Evolutionary conservation across 2,329 filamentous ascomycete genomes (phyloP), one percentile per base, ranked within the genome.

Genomic region (Pezicula radicicola): DNA sequence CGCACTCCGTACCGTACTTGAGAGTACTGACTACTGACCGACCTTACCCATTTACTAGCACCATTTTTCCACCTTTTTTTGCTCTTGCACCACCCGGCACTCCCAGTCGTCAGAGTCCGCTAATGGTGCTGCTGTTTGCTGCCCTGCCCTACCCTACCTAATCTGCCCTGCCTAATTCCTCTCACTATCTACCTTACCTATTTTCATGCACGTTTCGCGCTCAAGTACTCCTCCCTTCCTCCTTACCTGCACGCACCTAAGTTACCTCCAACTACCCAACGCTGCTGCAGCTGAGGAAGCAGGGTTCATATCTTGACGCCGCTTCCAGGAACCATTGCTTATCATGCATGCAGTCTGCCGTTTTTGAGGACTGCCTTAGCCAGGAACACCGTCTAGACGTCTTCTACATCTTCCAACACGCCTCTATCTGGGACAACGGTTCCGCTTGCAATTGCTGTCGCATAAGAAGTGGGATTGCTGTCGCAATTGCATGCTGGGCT

Each of bases 311-410:
- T 61, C 53, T 63, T 60, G 58, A 64, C 62, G 60, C 60, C 60
- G 54, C 58, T 55, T 43, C 55, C 61, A 66, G 63, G 63, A 66
- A 66, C 64, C 55, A 60, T 58, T 62, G 60, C 61, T 68, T 65
- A 67, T 64, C 64, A 67, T 67, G 65, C 66, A 68, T 67, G 65
- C 63, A 63, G 57, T 60, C 55, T 64, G 56, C 65, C 64, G 64
- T 61, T 61, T 54, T 59, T 65, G 62, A 67, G 57, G 56, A 62
- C 58, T 61, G 59, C 59, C 58, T 65, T 64, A 65, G 63, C 65
- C 63, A 67, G 66, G 64, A 65, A 65, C 58, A 60, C 47, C 55
- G 55, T 55, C 58, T 55, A 16, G 42, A 45, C 42, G 42, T 30
- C 42, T 45, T 15, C 27, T 40, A 55, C 53, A 50, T 57, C 58